Evolutionary conservation across 441 rosid species (phyloP).

Genomic region (Pelargonium myrrhifolium): DNA sequence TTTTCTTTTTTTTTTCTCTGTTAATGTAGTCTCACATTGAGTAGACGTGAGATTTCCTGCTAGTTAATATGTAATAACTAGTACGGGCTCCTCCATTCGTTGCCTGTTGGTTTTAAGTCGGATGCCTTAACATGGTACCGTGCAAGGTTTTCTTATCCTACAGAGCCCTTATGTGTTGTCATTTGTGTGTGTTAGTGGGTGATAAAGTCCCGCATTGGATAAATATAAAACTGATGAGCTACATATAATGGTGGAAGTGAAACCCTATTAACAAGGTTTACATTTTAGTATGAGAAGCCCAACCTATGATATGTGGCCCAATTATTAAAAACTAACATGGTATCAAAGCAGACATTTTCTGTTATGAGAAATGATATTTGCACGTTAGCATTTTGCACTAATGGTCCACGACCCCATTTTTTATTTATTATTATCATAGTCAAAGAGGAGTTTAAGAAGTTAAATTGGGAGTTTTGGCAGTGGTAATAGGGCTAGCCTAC

Average conservation of each 20-base stretch:
- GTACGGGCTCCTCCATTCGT: background rate
- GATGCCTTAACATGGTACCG: background rate
- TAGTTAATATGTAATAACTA: background rate
- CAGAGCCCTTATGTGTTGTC: background rate
- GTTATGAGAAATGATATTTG: background rate
- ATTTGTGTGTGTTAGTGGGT: background rate
- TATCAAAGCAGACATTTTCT: background rate
- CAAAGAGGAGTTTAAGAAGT: background rate
- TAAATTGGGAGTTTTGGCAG: background rate
- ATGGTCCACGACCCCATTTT: background rate
- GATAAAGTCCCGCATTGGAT: no score
- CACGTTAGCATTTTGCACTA: background rate
- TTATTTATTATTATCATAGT: background rate
- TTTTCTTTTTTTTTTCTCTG: no score
- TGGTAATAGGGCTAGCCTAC: no score
- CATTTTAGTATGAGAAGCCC: no score
- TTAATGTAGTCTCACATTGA: background rate
- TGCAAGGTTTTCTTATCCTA: background rate
- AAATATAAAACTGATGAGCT: no score
- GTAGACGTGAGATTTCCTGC: background rate
- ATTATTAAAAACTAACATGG: no score
- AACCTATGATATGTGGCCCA: no score
- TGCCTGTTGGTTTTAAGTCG: background rate
- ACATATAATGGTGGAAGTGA: no score
- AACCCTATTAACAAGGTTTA: no score